Base-by-base conservation (phyloP, 208 protist genomes). In the Spongospora subterranea region DNA sequence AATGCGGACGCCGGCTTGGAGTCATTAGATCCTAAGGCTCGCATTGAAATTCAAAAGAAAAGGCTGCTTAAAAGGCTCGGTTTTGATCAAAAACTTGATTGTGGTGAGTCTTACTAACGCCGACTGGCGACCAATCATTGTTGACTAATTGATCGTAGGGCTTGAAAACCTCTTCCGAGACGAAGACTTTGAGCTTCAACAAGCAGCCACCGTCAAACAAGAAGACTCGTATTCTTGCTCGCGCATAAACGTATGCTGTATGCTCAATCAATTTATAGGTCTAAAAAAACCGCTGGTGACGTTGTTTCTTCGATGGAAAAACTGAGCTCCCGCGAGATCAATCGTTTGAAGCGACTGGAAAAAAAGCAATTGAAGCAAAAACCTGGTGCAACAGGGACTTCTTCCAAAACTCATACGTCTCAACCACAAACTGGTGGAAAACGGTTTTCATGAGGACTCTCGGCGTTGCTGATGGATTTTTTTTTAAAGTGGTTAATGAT, bases 1-100 rank as follows among this genome's bases (percentile, higher is more conserved):
- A n/a, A 82, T 20, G n/a, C 17, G 35, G 71, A 43, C n/a, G n/a
- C 17, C 35, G 71, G 35, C n/a, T 40, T 82, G 71, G 40, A 35
- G 6, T 40, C 6, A 40, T 20, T 82, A 13, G 71, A 82, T n/a
- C 71, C 71, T n/a, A 82, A 82, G 40, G 71, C 71, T 40, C 6
- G 71, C 6, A 82, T 82, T n/a, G 71, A 82, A 82, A 82, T 82
- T 82, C 71, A 82, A 43, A 82, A 82, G 71, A 82, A 82, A 82
- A 6, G 71, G 11, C 40, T 82, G 35, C n/a, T 82, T 20, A 82
- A 82, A n/a, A 6, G 71, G 6, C n/a, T 82, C 17, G 71, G 71
- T 6, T 82, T 82, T 43, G 40, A 45, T n/a, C 6, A 82, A 43
- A 82, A 82, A n/a, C 6, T 82, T 35, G 71, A 82, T 43, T 60